These are phyloP conservation scores for Oryza rufipogon DNA, from an alignment of 176 grass and related monocot genomes.

Conservation along the genomic window DNA sequence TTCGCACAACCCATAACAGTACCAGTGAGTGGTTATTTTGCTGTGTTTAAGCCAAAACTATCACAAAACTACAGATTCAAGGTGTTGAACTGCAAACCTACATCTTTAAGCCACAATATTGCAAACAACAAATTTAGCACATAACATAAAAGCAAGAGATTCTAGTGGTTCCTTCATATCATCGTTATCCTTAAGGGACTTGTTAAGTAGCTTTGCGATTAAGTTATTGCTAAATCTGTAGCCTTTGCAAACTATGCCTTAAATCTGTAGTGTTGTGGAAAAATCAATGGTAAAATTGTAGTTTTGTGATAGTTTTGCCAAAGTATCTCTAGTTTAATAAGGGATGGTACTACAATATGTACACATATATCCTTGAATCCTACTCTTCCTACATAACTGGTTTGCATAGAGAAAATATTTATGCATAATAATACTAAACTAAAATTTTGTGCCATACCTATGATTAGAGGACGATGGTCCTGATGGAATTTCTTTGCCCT, in stretches of 20 bases:
- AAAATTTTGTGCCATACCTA: constrained; percentile 46
- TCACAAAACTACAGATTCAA: not conserved
- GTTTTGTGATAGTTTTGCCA: not conserved
- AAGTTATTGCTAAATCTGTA: too few relatives aligned
- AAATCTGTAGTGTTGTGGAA: not conserved
- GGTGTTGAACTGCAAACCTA: too few relatives aligned
- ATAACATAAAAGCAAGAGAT: too few relatives aligned
- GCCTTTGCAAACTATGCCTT: not conserved
- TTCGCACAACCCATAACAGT: constrained; percentile 12
- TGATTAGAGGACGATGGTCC: constrained; percentile 48
- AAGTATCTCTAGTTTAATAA: not conserved
- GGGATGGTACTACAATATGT: not conserved
- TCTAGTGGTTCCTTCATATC: too few relatives aligned
- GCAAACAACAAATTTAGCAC: too few relatives aligned
- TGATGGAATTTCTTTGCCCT: constrained; percentile 52
- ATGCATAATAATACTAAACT: constrained; percentile 26
- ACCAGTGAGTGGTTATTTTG: constrained; percentile 13
- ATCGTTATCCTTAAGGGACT: too few relatives aligned
- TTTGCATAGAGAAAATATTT: not conserved
- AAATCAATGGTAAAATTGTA: not conserved
- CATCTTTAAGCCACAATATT: too few relatives aligned
- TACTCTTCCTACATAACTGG: not conserved
- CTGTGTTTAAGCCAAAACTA: not conserved
- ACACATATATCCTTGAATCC: not conserved
- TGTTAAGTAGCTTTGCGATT: too few relatives aligned